Conservation (phyloP, 2,329 filamentous ascomycete genomes). For the Boeremia lycopersici region DNA sequence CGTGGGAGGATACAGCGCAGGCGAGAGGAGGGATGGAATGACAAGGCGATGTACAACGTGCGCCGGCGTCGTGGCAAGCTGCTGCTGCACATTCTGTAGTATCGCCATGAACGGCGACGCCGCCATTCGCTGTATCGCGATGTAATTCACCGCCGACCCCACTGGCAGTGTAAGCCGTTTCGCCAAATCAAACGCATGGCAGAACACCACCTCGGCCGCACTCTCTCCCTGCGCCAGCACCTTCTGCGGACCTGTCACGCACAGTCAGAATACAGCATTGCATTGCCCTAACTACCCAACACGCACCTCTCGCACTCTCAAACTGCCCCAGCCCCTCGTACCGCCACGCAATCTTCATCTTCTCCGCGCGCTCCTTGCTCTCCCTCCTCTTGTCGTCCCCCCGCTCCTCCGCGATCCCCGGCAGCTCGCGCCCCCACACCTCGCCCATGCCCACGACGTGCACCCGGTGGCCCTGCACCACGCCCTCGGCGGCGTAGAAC, state of each 20-base stretch:
- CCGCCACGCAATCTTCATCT: slow-evolving; percentile 99
- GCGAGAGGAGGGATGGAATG: slow-evolving; percentile 84
- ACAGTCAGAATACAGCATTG: slow-evolving; percentile 25
- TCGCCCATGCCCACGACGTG: slow-evolving; percentile 83
- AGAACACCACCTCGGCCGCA: slow-evolving; percentile 60
- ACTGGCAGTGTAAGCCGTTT: slow-evolving; percentile 54
- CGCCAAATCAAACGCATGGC: slow-evolving; percentile 59
- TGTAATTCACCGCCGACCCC: slow-evolving; percentile 51
- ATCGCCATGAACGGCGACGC: slow-evolving; percentile 67
- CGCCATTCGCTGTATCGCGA: slow-evolving; percentile 64
- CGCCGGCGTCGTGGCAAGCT: slow-evolving; percentile 57
- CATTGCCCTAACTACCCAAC: slow-evolving; percentile 30
- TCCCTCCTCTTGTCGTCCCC: slow-evolving; percentile 32
- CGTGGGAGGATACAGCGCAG: slow-evolving; percentile 77
- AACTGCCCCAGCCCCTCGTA: slow-evolving; percentile 85
- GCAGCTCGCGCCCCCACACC: slow-evolving; percentile 81
- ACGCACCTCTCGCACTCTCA: slow-evolving; percentile 68
- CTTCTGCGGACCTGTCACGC: slow-evolving; percentile 20
- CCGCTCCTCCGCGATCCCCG: slow-evolving; percentile 66
- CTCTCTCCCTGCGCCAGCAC: slow-evolving; percentile 34
- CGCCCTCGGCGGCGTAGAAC: slow-evolving; percentile 91
- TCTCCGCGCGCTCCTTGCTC: slow-evolving; percentile 53
- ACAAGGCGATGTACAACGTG: slow-evolving; percentile 77
- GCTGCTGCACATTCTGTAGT: slow-evolving; percentile 64
- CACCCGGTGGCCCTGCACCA: slow-evolving; percentile 87